Conservation (phyloP, 2,329 filamentous ascomycete species). For the Neofusicoccum sp. region DNA sequence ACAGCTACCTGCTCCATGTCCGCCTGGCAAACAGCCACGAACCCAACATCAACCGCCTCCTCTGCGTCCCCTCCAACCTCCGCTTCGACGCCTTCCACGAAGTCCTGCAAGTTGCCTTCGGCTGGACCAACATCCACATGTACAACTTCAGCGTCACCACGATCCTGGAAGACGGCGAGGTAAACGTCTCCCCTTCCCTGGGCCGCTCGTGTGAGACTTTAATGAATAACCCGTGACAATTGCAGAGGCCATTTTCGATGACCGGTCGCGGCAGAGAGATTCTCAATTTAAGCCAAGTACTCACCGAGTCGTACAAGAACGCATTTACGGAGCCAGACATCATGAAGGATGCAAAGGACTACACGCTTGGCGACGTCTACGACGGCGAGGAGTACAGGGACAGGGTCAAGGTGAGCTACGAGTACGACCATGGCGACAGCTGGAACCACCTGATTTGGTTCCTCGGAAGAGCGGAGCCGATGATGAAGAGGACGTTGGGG, state of each 20-base stretch:
- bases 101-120: conserved; percentile 14
- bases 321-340: background rate
- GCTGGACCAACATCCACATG: background rate
- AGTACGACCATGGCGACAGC: conserved; percentile 11
- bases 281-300: background rate
- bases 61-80: background rate
- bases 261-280: background rate
- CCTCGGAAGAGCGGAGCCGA: background rate
- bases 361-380: background rate
- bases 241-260: too few species aligned
- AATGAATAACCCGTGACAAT: too few species aligned
- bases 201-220: too few species aligned
- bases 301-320: too few species aligned
- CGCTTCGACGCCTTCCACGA: conserved; percentile 1
- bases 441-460: conserved; percentile 1
- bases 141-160: background rate
- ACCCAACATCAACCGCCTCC: conserved; percentile 10
- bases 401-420: background rate
- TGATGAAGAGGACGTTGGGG: background rate
- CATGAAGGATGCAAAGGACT: background rate
- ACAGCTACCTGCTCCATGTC: conserved; percentile 14
- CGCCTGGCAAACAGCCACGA: background rate
- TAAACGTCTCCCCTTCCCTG: background rate
- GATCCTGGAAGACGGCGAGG: background rate
- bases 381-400: background rate